Evolutionary conservation across 305 asterid species (phyloP), one percentile per base, ranked within the genome.

Genomic region (Fraxinus velutina): DNA sequence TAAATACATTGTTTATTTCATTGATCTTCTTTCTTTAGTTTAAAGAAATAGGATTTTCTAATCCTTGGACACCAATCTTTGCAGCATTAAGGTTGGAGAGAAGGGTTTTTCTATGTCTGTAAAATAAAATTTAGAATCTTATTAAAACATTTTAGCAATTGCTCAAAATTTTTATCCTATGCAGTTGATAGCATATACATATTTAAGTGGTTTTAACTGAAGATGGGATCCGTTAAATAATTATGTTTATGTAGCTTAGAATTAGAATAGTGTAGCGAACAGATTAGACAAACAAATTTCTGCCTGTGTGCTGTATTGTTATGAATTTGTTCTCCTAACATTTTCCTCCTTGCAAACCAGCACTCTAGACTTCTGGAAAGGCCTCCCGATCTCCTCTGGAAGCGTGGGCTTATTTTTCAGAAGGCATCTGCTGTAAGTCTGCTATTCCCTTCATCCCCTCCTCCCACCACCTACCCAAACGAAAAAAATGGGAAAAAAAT

Each of bases 351-450:
- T 83, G 77, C 84, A 68, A 78, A 84, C 79, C 96, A 96, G 99
- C 99, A 96, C 77, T 83, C 88, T 81, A 89, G 85, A 86, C 94
- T 96, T 86, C 90, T 91, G 75, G 96, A 90, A 90, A 93, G 97
- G 88, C 99, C 99, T 78, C 99, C 99, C 15, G 94, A 93, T 62
- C 93, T 94, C 80, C 39, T 87, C 78, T 91, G 95, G 89, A 93
- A 88, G 88, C 97, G 97, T 57, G 98, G 91, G 72, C 85, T 87
- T 74, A 86, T 94, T 88, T 86, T 86, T 81, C 98, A 93, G 74
- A 92, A 90, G 91, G 76, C 94, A 79, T 86, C 91, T 52, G 79
- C 90, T 80, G 98, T 94, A 90, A 93, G 97, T 86, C 27, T 83
- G 76, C 79, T 77, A 70, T 82, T 81, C 47, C 73, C 71, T 66